Conservation (phyloP, 2,329 filamentous ascomycete species). For the Dothidotthia symphoricarpi region DNA sequence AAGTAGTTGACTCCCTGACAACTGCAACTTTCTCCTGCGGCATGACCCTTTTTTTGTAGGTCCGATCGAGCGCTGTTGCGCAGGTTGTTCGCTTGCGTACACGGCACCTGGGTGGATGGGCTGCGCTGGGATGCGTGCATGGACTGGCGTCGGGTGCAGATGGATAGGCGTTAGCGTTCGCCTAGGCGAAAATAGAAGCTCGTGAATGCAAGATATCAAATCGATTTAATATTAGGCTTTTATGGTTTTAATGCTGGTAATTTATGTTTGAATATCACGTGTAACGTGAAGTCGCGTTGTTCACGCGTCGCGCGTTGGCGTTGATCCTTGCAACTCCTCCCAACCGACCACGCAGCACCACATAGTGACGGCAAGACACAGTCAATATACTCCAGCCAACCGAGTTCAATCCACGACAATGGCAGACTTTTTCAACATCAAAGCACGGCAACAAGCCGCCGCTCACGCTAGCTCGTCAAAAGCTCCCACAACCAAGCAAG, state of each 20-base stretch:
- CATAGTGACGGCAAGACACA: background rate
- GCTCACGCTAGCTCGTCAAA: slow-evolving; percentile 72
- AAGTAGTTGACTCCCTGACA: slow-evolving; percentile 17
- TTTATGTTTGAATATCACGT: too few species aligned
- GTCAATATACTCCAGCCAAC: too few species aligned
- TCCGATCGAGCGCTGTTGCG: slow-evolving; percentile 16
- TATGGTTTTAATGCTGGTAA: too few species aligned
- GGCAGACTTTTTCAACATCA: slow-evolving; percentile 94
- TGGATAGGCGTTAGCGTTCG: background rate
- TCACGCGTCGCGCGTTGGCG: slow-evolving; percentile 27
- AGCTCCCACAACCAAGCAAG: slow-evolving; percentile 59
- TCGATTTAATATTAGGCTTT: too few species aligned
- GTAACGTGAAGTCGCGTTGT: slow-evolving; percentile 34
- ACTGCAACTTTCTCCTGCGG: slow-evolving; percentile 10
- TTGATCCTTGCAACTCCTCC: slow-evolving; percentile 21
- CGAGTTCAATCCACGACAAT: slow-evolving; percentile 48
- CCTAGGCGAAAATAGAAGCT: background rate
- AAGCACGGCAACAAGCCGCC: slow-evolving; percentile 73
- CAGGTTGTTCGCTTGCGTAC: background rate
- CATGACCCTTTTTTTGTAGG: slow-evolving; percentile 20
- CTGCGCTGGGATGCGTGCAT: slow-evolving; percentile 7
- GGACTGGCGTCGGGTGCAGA: slow-evolving; percentile 4
- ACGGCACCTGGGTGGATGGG: slow-evolving; percentile 3
- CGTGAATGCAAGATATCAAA: slow-evolving; percentile 8
- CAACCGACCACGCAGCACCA: slow-evolving; percentile 5